Evolutionary conservation across 306 rosid species (phyloP), one percentile per base, ranked within the genome.

Genomic region (Trifolium fragiferum): DNA sequence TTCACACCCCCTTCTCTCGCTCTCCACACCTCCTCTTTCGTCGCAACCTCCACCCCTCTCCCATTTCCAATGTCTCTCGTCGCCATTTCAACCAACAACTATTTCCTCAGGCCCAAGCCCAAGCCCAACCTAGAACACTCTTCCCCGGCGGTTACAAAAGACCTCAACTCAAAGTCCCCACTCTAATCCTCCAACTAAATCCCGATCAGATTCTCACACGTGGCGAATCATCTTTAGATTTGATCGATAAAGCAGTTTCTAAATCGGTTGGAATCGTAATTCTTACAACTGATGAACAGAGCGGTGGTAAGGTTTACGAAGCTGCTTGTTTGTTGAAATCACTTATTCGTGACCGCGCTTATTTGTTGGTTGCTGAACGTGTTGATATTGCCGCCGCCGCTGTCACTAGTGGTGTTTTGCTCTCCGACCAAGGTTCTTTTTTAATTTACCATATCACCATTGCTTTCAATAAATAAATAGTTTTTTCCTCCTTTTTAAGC

Each of bases 311-410:
- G 80, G 82, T 94, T 54, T 90, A 90, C 27, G 90, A 94, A 30
- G 99, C 97, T 44, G 97, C 97, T 4, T 92, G 96, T 79, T 63
- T 82, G 65, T 77, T 94, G 92, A 94, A 90, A 69, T 83, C 94
- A 1, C 54, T 92, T 15, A 68, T 94, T 47, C 75, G 65, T 23
- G 93, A 89, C 46, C 91, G 99, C 40, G 96, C 97, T 1, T 94
- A 86, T 76, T 80, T 94, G 84, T 58, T 94, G 72, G 86, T 92
- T 15, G 74, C 95, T 0, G 99, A 94, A 67, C 95, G 99, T 5
- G 97, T 92, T 2, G 97, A 94, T 67, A 85, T 94, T 18, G 99
- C 96, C 1, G 91, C 99, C 23, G 97, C 99, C 1, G 93, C 93
- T 6, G 70, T 75, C 14, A 91, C 95, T 21, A 80, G 83, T 47